Conservation (phyloP, 345 rosid genomes). For the Lumnitzera littorea region DNA sequence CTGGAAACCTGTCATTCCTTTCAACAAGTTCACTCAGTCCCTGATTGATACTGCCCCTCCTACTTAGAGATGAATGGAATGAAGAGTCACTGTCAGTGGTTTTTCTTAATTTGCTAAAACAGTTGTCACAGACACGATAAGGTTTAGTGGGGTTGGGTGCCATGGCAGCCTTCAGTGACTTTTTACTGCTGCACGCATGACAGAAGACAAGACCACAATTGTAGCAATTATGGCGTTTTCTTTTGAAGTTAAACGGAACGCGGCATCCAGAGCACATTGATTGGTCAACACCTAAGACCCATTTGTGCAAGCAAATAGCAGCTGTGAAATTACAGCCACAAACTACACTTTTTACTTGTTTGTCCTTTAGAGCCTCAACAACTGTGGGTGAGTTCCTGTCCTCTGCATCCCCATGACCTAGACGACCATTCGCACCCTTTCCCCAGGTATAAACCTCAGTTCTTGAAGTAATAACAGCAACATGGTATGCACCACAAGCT, state of each 20-base stretch:
- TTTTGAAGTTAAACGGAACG: slow-evolving; percentile 58
- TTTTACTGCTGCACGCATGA: slow-evolving; percentile 66
- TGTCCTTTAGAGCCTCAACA: slow-evolving; percentile 63
- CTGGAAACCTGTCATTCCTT: slow-evolving; percentile 37
- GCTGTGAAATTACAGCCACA: slow-evolving; percentile 69
- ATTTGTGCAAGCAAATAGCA: slow-evolving; percentile 72
- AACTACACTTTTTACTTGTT: slow-evolving; percentile 66
- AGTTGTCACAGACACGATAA: slow-evolving; percentile 67
- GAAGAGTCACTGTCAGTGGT: slow-evolving; percentile 42
- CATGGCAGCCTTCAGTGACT: slow-evolving; percentile 70
- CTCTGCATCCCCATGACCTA: slow-evolving; percentile 66
- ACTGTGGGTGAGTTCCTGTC: slow-evolving; percentile 54
- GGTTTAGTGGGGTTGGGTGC: slow-evolving; percentile 69
- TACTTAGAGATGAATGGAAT: slow-evolving; percentile 37
- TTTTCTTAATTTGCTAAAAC: slow-evolving; percentile 51
- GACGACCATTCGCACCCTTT: slow-evolving; percentile 69
- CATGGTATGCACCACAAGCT: slow-evolving; percentile 73
- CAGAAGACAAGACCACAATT: slow-evolving; percentile 74
- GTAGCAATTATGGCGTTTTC: slow-evolving; percentile 75
- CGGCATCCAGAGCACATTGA: slow-evolving; percentile 74
- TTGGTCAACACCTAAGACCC: slow-evolving; percentile 68
- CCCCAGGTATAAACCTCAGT: slow-evolving; percentile 88
- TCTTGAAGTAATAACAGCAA: slow-evolving; percentile 66
- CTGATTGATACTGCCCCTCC: slow-evolving; percentile 56
- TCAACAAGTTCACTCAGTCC: slow-evolving; percentile 31